Conservation (phyloP, 345 rosid species). For the Moricandia moricandioides region DNA sequence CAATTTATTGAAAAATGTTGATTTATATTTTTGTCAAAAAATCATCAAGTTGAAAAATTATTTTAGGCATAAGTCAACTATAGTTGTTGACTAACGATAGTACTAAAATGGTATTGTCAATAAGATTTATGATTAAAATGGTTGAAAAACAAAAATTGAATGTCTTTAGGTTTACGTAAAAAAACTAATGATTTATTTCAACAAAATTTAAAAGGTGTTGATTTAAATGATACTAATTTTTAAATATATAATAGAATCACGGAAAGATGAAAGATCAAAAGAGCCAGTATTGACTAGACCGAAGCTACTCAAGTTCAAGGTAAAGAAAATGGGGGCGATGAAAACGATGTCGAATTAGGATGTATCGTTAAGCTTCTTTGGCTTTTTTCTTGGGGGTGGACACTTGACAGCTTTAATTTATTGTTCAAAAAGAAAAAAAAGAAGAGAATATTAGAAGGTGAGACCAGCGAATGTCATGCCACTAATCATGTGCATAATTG, state of each 20-base stretch:
- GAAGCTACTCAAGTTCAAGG: not conserved
- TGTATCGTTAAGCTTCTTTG: not conserved
- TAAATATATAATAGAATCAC: not conserved
- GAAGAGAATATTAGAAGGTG: slow-evolving; percentile 19
- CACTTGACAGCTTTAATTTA: slow-evolving; percentile 6
- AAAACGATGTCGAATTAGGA: slow-evolving; percentile 1
- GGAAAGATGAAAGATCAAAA: not conserved
- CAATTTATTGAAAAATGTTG: too few relatives aligned
- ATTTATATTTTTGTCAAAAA: too few relatives aligned
- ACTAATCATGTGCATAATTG: slow-evolving; percentile 39
- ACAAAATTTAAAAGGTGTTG: too few relatives aligned
- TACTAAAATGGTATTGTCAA: too few relatives aligned
- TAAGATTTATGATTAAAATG: too few relatives aligned
- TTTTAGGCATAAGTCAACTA: too few relatives aligned
- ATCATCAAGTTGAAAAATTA: too few relatives aligned
- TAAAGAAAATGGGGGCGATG: not conserved
- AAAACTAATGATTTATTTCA: too few relatives aligned
- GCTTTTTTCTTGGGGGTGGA: not conserved
- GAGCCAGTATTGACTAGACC: slow-evolving; percentile 7
- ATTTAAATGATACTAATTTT: too few relatives aligned
- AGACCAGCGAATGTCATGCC: slow-evolving; percentile 56
- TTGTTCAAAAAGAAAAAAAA: not conserved
- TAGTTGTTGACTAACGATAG: too few relatives aligned
- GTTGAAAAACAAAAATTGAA: too few relatives aligned
- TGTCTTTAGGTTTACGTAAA: too few relatives aligned